Percentiles rank a stretch among this genome's conserved stretches.
Evolutionary conservation across 2,329 filamentous ascomycete species (phyloP).

Genomic region (Elsinoe necatrix): DNA sequence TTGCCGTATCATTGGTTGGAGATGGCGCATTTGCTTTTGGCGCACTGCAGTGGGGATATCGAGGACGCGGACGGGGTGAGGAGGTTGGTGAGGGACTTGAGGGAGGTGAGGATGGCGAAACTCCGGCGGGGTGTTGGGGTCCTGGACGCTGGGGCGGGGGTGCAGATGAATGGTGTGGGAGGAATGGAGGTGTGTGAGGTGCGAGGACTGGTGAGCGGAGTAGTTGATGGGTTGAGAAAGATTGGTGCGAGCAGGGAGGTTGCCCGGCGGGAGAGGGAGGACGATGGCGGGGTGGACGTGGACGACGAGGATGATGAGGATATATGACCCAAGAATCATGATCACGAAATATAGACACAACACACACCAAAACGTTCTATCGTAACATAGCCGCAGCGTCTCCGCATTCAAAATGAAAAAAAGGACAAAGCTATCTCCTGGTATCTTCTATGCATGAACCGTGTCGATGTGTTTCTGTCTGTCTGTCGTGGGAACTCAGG

Average conservation of each 20-base stretch:
- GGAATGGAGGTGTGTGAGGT: slow-evolving; percentile 89
- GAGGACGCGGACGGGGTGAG: slow-evolving; percentile 64
- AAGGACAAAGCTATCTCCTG: slow-evolving; percentile 13
- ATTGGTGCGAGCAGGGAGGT: slow-evolving; percentile 75
- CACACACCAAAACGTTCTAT: not conserved
- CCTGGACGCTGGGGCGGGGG: slow-evolving; percentile 61
- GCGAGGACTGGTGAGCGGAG: slow-evolving; percentile 71
- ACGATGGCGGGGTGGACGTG: slow-evolving; percentile 53
- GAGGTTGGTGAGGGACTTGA: slow-evolving; percentile 66
- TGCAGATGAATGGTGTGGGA: slow-evolving; percentile 75
- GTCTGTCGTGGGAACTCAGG: slow-evolving; percentile 14
- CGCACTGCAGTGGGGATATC: slow-evolving; percentile 77
- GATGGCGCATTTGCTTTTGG: slow-evolving; percentile 75
- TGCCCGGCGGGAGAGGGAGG: slow-evolving; percentile 65
- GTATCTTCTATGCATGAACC: slow-evolving; percentile 16
- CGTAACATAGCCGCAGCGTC: slow-evolving; percentile 7
- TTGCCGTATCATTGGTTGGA: slow-evolving; percentile 96
- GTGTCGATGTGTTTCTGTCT: not conserved
- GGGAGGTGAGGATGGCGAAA: slow-evolving; percentile 85
- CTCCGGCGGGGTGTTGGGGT: slow-evolving; percentile 66
- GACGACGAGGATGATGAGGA: slow-evolving; percentile 51
- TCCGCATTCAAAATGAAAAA: slow-evolving; percentile 6
- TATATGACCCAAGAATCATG: slow-evolving; percentile 30
- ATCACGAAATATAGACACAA: not conserved
- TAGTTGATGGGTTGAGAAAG: slow-evolving; percentile 78